Percentiles rank a stretch among this genome's conserved stretches.
phyloP scores from a whole-genome alignment of 306 rosid species.

The Fragaria nilgerrensis region DNA sequence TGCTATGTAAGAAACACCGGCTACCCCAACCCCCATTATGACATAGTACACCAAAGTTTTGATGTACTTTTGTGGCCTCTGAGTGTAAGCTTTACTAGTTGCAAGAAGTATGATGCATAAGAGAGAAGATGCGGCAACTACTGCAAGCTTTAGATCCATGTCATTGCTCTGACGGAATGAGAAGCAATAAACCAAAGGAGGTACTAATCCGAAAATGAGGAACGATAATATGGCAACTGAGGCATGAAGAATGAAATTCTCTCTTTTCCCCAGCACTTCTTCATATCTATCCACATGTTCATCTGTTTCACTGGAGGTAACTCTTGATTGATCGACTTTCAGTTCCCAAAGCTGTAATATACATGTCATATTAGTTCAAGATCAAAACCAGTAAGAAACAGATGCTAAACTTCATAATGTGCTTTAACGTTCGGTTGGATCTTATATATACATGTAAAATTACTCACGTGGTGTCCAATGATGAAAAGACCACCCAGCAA shows the following conservation, averaged over 20 bases:
- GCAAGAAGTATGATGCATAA: constrained; percentile 64
- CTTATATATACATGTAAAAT: neutral
- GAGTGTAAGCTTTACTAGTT: constrained; percentile 47
- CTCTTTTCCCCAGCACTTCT: constrained; percentile 43
- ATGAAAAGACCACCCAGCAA: constrained; percentile 71
- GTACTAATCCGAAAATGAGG: constrained; percentile 58
- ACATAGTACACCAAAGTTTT: constrained; percentile 46
- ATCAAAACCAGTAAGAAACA: neutral
- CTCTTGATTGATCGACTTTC: constrained; percentile 37
- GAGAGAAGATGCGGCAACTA: constrained; percentile 68
- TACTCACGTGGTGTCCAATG: constrained; percentile 68
- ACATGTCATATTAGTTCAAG: constrained; percentile 7
- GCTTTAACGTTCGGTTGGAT: neutral
- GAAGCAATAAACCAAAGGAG: constrained; percentile 73
- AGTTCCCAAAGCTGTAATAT: constrained; percentile 55
- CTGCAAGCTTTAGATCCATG: constrained; percentile 63
- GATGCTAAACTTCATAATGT: neutral
- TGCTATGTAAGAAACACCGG: constrained; percentile 54
- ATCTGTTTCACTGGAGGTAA: constrained; percentile 16
- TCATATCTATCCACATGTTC: constrained; percentile 38
- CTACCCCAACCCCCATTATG: constrained; percentile 45
- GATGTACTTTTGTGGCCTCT: constrained; percentile 45
- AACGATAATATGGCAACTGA: constrained; percentile 52
- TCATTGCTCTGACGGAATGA: constrained; percentile 53
- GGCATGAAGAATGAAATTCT: constrained; percentile 57